Percentiles rank a stretch among this genome's conserved stretches.
Conservation (phyloP, 106 monocot genomes). For the Apostasia shenzhenica region DNA sequence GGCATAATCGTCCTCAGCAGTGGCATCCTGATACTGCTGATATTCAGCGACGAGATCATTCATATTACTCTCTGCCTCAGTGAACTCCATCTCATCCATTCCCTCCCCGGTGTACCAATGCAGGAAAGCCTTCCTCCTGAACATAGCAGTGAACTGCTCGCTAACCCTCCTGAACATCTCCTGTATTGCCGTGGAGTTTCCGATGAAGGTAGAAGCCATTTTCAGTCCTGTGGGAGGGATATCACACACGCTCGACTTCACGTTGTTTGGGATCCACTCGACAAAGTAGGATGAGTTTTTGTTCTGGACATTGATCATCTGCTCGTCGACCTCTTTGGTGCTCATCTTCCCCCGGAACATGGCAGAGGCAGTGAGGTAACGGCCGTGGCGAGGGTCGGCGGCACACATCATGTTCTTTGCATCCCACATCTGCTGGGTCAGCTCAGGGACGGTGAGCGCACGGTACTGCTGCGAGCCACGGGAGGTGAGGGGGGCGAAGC, state of each 20-base stretch:
- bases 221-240: constrained; percentile 25
- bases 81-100: constrained; percentile 30
- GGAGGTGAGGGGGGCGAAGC: constrained; percentile 19
- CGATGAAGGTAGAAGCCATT: constrained; percentile 31
- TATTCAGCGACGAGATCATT: constrained; percentile 20
- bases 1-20: constrained; percentile 9
- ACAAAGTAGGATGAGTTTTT: constrained; percentile 48
- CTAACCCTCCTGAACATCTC: constrained; percentile 29
- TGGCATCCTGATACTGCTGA: constrained; percentile 19
- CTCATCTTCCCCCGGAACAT: constrained; percentile 62
- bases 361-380: constrained; percentile 65
- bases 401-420: constrained; percentile 54
- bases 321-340: constrained; percentile 45
- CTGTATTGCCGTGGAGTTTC: constrained; percentile 36
- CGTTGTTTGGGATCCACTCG: constrained; percentile 41
- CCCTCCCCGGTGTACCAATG: constrained; percentile 27
- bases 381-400: constrained; percentile 45
- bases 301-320: constrained; percentile 47
- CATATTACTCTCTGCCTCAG: constrained; percentile 26
- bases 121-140: constrained; percentile 24
- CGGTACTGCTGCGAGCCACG: constrained; percentile 40
- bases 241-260: constrained; percentile 41
- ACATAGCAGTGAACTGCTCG: constrained; percentile 23
- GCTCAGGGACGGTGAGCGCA: constrained; percentile 49
- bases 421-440: constrained; percentile 54